phyloP scores from a whole-genome alignment of 1,139 yeast species.

The Saccharomyces pastorianus region DNA sequence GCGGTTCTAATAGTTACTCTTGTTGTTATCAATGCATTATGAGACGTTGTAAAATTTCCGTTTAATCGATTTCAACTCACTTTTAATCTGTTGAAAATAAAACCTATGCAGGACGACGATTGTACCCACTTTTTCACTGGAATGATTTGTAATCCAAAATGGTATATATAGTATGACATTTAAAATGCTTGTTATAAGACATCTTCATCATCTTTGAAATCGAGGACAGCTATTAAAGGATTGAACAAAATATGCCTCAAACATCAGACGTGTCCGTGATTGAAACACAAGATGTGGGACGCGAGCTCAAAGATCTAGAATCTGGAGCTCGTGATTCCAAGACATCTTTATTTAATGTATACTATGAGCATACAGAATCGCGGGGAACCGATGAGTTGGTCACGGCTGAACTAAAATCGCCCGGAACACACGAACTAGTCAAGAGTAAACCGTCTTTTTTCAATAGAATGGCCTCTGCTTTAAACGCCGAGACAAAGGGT shows the following conservation, averaged over 20 bases:
- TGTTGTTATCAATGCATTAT: background rate
- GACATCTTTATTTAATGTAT: background rate
- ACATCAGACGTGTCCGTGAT: background rate
- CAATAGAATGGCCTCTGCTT: slow-evolving; percentile 31
- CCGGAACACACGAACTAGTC: background rate
- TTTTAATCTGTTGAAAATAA: background rate
- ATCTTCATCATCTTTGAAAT: background rate
- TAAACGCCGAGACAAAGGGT: slow-evolving; percentile 42
- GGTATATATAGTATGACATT: background rate
- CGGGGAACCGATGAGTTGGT: background rate
- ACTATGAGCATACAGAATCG: background rate
- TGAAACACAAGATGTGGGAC: background rate
- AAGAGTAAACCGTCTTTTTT: slow-evolving; percentile 20
- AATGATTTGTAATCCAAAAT: background rate
- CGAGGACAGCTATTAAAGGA: background rate
- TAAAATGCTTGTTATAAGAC: background rate
- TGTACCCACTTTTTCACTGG: background rate
- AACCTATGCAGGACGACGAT: background rate
- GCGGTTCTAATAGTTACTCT: background rate
- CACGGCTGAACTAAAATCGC: background rate
- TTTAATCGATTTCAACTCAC: background rate
- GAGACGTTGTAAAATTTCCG: background rate
- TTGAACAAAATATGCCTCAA: background rate
- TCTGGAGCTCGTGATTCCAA: background rate
- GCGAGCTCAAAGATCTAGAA: background rate